phyloP scores from a whole-genome alignment of 306 rosid species.

The apple (Malus domestica) region ASM211411v1 NC_041795.1:13720001-13720500 shows the following conservation, averaged over 20 bases:
- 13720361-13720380: too few species aligned
- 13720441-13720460: constrained; percentile 59
- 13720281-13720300: constrained; percentile 13
- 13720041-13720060: not conserved
- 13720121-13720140: constrained; percentile 13
- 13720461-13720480: constrained; percentile 35
- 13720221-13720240: constrained; percentile 33
- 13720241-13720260: not conserved
- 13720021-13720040: not conserved
- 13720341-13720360: too few species aligned
- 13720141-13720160: constrained; percentile 31
- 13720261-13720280: not conserved
- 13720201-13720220: constrained; percentile 37
- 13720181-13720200: constrained; percentile 29
- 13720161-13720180: constrained; percentile 62
- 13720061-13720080: not conserved
- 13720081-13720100: not conserved
- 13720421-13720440: constrained; percentile 44
- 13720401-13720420: constrained; percentile 13
- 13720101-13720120: not conserved
- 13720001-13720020: not conserved
- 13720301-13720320: not conserved
- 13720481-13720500: constrained; percentile 36
- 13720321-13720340: too few species aligned
- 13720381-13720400: not conserved